phyloP scores from a whole-genome alignment of 352 stramenopile species.

The Phytophthora hybrid region DNA sequence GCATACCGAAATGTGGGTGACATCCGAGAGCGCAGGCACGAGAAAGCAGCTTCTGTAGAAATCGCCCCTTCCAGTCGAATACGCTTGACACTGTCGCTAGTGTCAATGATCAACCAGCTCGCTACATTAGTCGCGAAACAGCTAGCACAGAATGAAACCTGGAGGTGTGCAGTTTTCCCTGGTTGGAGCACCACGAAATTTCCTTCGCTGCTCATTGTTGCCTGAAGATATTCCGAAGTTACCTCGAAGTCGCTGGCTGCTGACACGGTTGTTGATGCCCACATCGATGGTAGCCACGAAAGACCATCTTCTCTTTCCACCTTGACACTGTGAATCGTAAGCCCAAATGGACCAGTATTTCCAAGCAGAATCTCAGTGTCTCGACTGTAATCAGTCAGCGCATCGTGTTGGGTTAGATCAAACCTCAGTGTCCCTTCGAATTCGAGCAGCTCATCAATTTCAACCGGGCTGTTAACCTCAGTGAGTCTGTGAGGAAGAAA shows the following conservation, averaged over 20 bases:
- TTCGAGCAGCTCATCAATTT: constrained; percentile 6
- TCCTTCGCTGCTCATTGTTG: not conserved
- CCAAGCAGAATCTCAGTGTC: constrained; percentile 24
- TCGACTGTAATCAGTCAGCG: constrained; percentile 26
- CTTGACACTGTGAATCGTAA: constrained; percentile 25
- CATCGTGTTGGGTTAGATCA: constrained; percentile 17
- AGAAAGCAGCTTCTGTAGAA: constrained; percentile 35
- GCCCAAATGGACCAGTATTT: constrained; percentile 34
- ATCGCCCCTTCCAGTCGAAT: constrained; percentile 43
- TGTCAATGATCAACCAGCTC: constrained; percentile 44
- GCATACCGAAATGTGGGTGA: constrained; percentile 13
- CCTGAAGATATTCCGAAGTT: constrained; percentile 4
- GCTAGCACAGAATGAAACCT: constrained; percentile 37
- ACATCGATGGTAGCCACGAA: constrained; percentile 10
- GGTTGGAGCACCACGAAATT: constrained; percentile 18
- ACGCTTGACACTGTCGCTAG: constrained; percentile 33
- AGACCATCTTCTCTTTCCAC: constrained; percentile 10
- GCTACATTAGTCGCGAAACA: constrained; percentile 32
- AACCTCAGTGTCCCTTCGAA: constrained; percentile 31
- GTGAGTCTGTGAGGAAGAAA: constrained; percentile 4
- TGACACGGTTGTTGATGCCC: not conserved
- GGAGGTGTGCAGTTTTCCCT: constrained; percentile 17
- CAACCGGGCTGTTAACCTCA: too few species aligned
- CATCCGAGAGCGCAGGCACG: constrained; percentile 38
- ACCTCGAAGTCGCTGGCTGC: constrained; percentile 28